Base-by-base conservation (phyloP, 768 basidiomycete species). In the Kwoniella mangroviensis region DNA sequence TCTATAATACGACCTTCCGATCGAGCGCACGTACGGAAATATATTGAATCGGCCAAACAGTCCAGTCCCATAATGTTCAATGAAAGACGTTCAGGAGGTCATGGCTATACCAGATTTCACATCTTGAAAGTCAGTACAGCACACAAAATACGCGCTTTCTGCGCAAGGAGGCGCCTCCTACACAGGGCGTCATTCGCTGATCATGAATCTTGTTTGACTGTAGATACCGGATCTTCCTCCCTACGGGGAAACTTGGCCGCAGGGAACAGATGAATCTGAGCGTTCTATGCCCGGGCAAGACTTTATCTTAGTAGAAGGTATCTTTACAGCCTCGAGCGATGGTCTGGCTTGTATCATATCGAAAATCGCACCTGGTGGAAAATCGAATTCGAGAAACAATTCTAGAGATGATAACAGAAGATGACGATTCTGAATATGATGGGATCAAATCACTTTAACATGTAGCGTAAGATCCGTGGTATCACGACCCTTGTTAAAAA, bases 241-340 rank as follows among this genome's bases (percentile, higher is more conserved):
- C 13, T 22, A 53, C 21, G 75, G 71, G 13, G 68, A 72, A 24
- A n/a, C 65, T 13, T 74, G 66, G 60, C 78, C 75, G 26, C 65
- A 71, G 59, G 78, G 78, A 5, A 77, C 78, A 17, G 78, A 79
- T 61, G 75, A 75, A n/a, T 75, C 75, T 5, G 78, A 79, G 59
- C 61, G 74, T 3, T 61, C 61, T 2, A 75, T 76, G 73, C 78
- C 78, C 7, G 78, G 78, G 17, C 78, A 79, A 56, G 72, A 65
- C 9, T 74, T 77, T 45, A 78, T 79, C 10, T 61, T 65, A n/a
- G 80, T 81, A 43, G 78, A 81, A 70, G 80, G 75, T 49, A 79
- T 79, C 11, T 75, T 81, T 55, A 71, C 70, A 6, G 80, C 80
- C 6, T 66, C 69, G n/a, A 75, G 73, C 19, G 80, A 81, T 59